Conservation (phyloP, 2,329 filamentous ascomycete species). For the Penicillium sp. region DNA sequence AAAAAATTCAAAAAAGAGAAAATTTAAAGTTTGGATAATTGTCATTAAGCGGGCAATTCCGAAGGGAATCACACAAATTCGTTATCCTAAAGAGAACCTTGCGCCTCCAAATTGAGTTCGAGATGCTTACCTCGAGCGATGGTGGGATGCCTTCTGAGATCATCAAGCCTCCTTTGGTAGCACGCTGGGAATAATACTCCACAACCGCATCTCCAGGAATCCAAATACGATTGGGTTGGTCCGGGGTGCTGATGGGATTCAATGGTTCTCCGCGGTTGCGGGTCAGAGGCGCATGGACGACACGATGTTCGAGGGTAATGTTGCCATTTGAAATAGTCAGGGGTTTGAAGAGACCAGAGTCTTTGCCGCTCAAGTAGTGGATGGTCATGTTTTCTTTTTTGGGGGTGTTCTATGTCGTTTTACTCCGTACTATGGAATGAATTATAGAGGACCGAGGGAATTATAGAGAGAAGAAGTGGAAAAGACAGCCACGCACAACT, state of each 20-base stretch:
- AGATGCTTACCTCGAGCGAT: slow-evolving; percentile 30
- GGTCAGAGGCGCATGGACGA: slow-evolving; percentile 47
- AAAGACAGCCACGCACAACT: background rate
- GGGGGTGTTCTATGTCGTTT: background rate
- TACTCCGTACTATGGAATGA: background rate
- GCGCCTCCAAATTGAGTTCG: background rate
- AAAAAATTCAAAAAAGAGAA: slow-evolving; percentile 3
- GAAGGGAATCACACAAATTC: background rate
- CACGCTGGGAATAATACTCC: slow-evolving; percentile 36
- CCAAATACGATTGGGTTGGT: slow-evolving; percentile 45
- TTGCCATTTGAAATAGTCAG: slow-evolving; percentile 41
- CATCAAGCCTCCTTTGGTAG: slow-evolving; percentile 31
- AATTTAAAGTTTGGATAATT: background rate
- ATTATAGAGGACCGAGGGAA: background rate
- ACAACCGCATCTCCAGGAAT: slow-evolving; percentile 37
- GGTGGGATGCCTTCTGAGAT: slow-evolving; percentile 34
- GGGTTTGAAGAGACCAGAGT: slow-evolving; percentile 39
- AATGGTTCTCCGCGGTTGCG: slow-evolving; percentile 45
- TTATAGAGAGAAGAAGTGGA: background rate
- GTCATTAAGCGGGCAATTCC: background rate
- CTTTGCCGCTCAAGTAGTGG: slow-evolving; percentile 14
- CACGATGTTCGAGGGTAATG: slow-evolving; percentile 44
- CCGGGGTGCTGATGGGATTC: slow-evolving; percentile 35
- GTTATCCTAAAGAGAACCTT: background rate
- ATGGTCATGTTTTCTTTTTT: slow-evolving; percentile 16